Conservation (phyloP, 2,329 filamentous ascomycete species). For the Colletotrichum agaves region DNA sequence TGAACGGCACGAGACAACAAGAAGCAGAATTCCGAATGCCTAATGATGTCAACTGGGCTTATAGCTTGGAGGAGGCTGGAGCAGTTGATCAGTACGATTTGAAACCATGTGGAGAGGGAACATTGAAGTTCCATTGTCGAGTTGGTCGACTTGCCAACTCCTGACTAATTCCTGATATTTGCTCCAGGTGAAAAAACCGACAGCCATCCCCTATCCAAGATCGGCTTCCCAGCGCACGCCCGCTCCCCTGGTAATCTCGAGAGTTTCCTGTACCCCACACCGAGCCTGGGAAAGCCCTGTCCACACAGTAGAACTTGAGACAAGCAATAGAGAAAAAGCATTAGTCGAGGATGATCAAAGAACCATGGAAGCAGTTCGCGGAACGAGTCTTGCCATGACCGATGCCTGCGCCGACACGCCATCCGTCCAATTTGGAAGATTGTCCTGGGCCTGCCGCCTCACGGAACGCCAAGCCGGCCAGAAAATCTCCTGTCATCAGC, state of each 20-base stretch:
- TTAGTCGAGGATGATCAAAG: neutral
- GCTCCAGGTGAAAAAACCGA: neutral
- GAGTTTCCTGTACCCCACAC: conserved; percentile 1
- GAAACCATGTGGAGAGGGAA: neutral
- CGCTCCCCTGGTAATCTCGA: neutral
- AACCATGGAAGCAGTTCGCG: neutral
- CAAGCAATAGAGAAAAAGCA: neutral
- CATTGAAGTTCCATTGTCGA: neutral
- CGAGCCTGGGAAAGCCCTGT: conserved; percentile 1
- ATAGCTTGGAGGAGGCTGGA: neutral
- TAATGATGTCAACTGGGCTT: conserved; percentile 4
- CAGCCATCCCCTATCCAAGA: neutral
- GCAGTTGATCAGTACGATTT: neutral
- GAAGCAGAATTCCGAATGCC: neutral
- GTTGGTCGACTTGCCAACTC: neutral
- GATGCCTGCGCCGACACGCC: neutral
- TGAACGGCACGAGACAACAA: conserved; percentile 4
- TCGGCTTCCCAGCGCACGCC: neutral
- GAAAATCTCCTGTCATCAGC: neutral
- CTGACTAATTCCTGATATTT: neutral
- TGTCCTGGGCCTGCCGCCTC: neutral
- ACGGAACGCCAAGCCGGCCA: conserved; percentile 19
- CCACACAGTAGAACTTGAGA: neutral
- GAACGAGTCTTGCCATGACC: neutral
- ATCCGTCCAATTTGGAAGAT: neutral